Percentiles rank a stretch among this genome's conserved stretches.
These are phyloP conservation scores for Clitocybe nebularis DNA, from an alignment of 1,284 basidiomycete species.

Conservation along the genomic window DNA sequence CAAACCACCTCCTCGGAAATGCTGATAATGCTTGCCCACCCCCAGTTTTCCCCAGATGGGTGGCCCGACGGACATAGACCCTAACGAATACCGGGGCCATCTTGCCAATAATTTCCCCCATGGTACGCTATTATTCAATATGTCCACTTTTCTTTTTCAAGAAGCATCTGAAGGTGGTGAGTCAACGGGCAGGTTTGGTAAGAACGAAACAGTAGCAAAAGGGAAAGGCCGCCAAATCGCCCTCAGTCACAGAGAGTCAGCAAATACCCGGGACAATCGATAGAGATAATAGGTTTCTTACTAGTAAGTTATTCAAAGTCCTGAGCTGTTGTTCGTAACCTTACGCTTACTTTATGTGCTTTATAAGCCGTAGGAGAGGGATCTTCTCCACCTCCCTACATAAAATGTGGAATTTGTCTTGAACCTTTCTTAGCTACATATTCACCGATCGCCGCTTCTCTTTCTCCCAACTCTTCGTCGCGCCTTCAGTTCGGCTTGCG, in stretches of 20 bases:
- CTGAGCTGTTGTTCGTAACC: too few species aligned
- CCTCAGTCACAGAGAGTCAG: too few species aligned
- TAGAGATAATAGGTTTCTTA: too few species aligned
- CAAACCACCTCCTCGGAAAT: too few species aligned
- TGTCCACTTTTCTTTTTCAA: too few species aligned
- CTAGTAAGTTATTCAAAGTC: too few species aligned
- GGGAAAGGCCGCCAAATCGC: slow-evolving; percentile 29
- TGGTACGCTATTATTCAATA: too few species aligned
- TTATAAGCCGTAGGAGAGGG: neutral
- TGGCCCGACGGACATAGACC: neutral
- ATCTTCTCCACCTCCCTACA: slow-evolving; percentile 10
- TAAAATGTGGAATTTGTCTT: slow-evolving; percentile 36
- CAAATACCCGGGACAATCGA: too few species aligned
- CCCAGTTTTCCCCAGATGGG: too few species aligned
- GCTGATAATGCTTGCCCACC: too few species aligned
- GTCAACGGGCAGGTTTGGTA: too few species aligned
- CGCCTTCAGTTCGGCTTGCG: slow-evolving; percentile 32
- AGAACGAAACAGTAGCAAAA: slow-evolving; percentile 15
- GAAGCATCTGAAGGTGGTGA: too few species aligned
- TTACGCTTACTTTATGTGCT: neutral
- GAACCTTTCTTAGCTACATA: slow-evolving; percentile 33
- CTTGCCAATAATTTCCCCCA: neutral
- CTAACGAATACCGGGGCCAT: slow-evolving; percentile 4
- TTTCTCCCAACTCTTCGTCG: slow-evolving; percentile 31
- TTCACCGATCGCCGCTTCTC: slow-evolving; percentile 30